Base-by-base conservation (phyloP, 2,329 filamentous ascomycete species). In the Aspergillus sp. region DNA sequence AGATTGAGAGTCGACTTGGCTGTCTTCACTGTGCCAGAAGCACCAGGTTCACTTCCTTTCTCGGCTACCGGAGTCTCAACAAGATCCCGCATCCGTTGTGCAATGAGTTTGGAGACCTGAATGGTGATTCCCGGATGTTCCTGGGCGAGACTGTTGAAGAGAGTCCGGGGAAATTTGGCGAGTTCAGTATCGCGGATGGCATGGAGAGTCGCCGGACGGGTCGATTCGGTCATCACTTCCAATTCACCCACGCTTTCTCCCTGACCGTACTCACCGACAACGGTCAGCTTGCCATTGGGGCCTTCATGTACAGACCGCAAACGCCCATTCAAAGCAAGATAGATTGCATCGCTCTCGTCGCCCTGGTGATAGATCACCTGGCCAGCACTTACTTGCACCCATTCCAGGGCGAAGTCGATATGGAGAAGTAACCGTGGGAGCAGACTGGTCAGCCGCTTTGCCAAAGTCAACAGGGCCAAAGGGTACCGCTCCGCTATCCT, bases 121-220 rank as follows among this genome's bases (percentile, higher is more conserved):
- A 99, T 98, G 0, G 95, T 98, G 71, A 99, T 99, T 47, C 92
- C 96, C 5, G 95, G 95, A 71, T 99, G 95, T 71, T 99, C 95
- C 72, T 96, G 90, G 0, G 95, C 95, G 56, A 99, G 85, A 71
- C 95, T 99, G 81, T 99, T 99, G 82, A 99, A 99, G 1, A 99
- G 80, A 0, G 92, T 96, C 60, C 94, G 90, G 0, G 95, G 95
- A 62, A 99, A 96, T 70, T 96, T 98, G 60, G 96, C 94, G 27
- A 99, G 80, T 73, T 99, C 95, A 0, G 95, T 98, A 66, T 98
- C 95, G 59, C 95, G 90, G 68, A 99, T 99, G 5, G 95, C 95
- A 71, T 98, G 94, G 13, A 99, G 79, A 1, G 94, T 97, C 2
- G 91, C 93, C 11, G 94, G 89, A n/a, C 96, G 88, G 5, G 85